Conservation (phyloP, 768 basidiomycete species). For the Psilocybe cubensis region DNA sequence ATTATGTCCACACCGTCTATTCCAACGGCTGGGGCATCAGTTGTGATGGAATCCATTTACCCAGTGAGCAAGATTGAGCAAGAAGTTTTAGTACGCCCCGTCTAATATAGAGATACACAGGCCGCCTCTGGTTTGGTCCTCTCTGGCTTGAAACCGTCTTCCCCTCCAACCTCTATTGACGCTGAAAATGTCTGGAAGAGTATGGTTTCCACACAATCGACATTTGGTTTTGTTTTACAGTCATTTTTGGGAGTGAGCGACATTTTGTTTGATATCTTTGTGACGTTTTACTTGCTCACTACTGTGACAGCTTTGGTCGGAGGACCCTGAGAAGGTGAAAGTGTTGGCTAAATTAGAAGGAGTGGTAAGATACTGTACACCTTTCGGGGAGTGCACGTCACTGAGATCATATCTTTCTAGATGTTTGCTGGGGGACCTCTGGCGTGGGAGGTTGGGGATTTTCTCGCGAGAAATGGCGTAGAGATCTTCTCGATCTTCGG, state of each 20-base stretch:
- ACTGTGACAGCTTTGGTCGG: constrained; percentile 1
- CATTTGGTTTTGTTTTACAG: constrained; percentile 1
- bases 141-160: constrained; percentile 1
- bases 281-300: background rate
- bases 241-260: background rate
- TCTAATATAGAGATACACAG: background rate
- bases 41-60: constrained; percentile 4
- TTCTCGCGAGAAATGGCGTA: background rate
- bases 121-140: background rate
- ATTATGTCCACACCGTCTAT: constrained; percentile 4
- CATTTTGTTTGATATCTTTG: background rate
- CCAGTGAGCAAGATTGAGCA: background rate
- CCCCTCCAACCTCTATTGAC: background rate
- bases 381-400: background rate
- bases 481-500: background rate
- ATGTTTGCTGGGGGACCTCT: constrained; percentile 5
- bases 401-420: background rate
- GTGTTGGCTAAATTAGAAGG: background rate
- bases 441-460: background rate
- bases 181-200: constrained; percentile 4
- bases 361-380: background rate
- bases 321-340: constrained; percentile 2
- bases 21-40: constrained; percentile 3
- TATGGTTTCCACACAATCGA: background rate
- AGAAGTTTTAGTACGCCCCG: background rate